These are phyloP conservation scores for Calonectria fujianensis DNA, from an alignment of 2,329 filamentous ascomycete species.

Conservation along the genomic window DNA sequence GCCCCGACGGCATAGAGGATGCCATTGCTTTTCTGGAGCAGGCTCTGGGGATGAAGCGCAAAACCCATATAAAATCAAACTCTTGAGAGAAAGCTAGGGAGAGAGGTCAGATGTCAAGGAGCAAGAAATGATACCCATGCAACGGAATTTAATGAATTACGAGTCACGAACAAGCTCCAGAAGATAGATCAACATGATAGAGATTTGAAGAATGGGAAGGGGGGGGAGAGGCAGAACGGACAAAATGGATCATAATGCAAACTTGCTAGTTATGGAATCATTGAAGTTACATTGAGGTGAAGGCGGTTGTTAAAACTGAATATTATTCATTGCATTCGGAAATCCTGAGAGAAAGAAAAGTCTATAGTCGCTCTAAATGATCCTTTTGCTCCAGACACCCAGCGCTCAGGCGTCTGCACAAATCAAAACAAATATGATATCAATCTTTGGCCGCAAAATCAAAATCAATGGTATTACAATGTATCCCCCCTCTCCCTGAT, in stretches of 20 bases:
- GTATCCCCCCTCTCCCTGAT: background rate
- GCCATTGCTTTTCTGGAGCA: constrained; percentile 58
- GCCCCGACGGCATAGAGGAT: constrained; percentile 66
- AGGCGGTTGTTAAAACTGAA: background rate
- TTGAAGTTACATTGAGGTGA: background rate
- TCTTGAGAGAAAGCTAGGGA: background rate
- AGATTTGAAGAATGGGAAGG: background rate
- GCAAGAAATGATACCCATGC: constrained; percentile 1
- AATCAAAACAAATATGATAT: background rate
- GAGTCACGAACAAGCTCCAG: background rate
- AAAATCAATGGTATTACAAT: background rate
- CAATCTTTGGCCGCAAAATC: too few relatives aligned
- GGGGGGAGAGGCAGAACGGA: background rate
- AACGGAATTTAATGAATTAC: constrained; percentile 5
- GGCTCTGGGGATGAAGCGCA: constrained; percentile 12
- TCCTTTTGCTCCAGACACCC: constrained; percentile 13
- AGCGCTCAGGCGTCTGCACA: constrained; percentile 6
- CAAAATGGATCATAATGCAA: background rate
- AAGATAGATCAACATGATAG: background rate
- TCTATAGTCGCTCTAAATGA: constrained; percentile 1
- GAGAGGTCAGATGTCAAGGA: background rate
- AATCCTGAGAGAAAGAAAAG: background rate
- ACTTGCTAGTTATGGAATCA: background rate
- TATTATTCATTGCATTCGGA: background rate
- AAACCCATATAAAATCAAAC: background rate